Evolutionary conservation across 805 yeast genomes (phyloP), one percentile per base, ranked within the genome.

Genomic region (Priceomyces castillae): DNA sequence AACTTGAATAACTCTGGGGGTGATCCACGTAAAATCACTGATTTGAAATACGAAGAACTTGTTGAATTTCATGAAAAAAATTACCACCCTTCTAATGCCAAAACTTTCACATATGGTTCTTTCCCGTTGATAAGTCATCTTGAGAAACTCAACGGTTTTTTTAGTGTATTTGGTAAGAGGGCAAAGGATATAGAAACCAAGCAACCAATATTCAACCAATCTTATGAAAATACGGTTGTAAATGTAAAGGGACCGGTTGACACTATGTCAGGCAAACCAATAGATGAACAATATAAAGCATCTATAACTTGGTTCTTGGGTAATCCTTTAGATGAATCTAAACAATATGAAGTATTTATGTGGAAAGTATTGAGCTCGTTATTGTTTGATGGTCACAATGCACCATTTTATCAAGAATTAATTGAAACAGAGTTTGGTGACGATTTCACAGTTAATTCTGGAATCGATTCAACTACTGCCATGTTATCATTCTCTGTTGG

Each of bases 261-360:
- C 61, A 41, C 72, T 6, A 62, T 68, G 70, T 47, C 62, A 9
- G 53, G 60, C 9, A 67, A 64, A 40, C 89, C 94, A 2, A 74
- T 84, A 73, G 84, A 80, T 2, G 77, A 78, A 46, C 98, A 94
- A 62, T 69, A 74, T 58, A 89, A 90, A 59, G 69, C 86, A 1
- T 89, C 97, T 0, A 59, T 94, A 46, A 89, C 98, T 1, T 94
- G 98, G 98, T 72, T 79, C 49, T 79, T 86, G 48, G 96, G 96
- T 6, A 65, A 75, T 14, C 88, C 97, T 2, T 58, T 71, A 9
- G 71, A 69, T 4, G 83, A 85, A 53, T 19, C 42, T 2, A 59
- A 54, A 38, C 72, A 76, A 7, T 84, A 86, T 55, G 84, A 81
- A 41, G 70, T 89, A 0, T 86, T 90, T 59, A 73, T 85, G 36